A percentile compares a stretch with the other conserved stretches of the same genome.
Conservation (phyloP, 2,329 filamentous ascomycete species). For the Parastagonospora avenae region DNA sequence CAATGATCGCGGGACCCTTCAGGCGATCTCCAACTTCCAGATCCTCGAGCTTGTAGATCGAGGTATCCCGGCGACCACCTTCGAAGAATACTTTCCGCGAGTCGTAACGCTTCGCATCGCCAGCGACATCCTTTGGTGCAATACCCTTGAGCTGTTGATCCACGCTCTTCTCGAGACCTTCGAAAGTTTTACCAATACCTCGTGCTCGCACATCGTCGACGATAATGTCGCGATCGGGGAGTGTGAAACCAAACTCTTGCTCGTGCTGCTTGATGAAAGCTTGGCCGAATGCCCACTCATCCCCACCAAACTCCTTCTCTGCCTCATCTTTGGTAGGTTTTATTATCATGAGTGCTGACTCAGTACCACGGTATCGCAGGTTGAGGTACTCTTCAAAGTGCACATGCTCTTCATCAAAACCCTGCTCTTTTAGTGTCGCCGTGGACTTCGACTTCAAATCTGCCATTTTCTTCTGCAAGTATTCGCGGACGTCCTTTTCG, state of each 20-base stretch:
- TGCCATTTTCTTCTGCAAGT: slow-evolving; percentile 74
- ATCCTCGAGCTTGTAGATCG: slow-evolving; percentile 81
- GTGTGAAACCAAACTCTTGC: slow-evolving; percentile 90
- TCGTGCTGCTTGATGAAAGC: slow-evolving; percentile 87
- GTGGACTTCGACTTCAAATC: slow-evolving; percentile 79
- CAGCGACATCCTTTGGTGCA: slow-evolving; percentile 61
- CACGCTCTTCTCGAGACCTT: slow-evolving; percentile 78
- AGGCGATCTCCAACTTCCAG: slow-evolving; percentile 74
- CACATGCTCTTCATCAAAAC: slow-evolving; percentile 75
- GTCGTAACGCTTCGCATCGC: slow-evolving; percentile 68
- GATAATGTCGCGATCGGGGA: slow-evolving; percentile 84
- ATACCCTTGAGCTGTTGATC: slow-evolving; percentile 80
- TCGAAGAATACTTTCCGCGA: slow-evolving; percentile 80
- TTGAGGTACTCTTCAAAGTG: slow-evolving; percentile 92
- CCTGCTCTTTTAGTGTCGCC: slow-evolving; percentile 72
- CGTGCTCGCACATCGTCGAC: slow-evolving; percentile 87
- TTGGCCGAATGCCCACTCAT: slow-evolving; percentile 80
- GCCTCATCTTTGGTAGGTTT: slow-evolving; percentile 70
- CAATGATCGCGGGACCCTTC: slow-evolving; percentile 81
- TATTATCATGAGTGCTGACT: slow-evolving; percentile 88
- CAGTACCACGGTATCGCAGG: slow-evolving; percentile 88
- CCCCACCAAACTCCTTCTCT: slow-evolving; percentile 63
- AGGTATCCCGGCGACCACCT: slow-evolving; percentile 75
- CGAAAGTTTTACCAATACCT: slow-evolving; percentile 87
- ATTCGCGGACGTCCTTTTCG: slow-evolving; percentile 61